Percentiles rank a stretch among this genome's conserved stretches.
Evolutionary conservation across 2,329 filamentous ascomycete species (phyloP).

Genomic region (Monosporascus sp.): DNA sequence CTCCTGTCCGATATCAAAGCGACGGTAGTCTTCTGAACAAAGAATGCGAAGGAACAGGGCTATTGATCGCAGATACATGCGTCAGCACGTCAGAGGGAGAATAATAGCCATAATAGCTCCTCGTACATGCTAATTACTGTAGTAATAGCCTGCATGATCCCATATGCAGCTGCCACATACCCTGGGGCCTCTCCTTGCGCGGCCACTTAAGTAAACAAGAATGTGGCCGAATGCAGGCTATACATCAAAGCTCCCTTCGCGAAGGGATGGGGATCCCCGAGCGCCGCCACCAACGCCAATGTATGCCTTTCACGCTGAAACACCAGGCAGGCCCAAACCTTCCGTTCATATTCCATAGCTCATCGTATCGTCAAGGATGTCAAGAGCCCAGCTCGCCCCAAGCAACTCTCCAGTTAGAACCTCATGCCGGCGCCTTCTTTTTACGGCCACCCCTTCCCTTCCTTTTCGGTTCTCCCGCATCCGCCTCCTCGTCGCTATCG

Average conservation of each 20-base stretch:
- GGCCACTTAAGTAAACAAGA: no score
- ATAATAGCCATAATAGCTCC: no score
- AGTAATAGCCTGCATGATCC: no score
- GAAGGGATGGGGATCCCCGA: neutral
- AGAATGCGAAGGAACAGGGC: no score
- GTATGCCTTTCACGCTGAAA: neutral
- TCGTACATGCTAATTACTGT: no score
- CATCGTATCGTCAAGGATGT: conserved; percentile 3
- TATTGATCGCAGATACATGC: no score
- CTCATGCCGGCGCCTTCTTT: conserved; percentile 40
- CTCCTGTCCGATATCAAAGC: no score
- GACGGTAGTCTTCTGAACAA: no score
- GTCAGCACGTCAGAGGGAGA: no score
- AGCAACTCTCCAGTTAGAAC: neutral
- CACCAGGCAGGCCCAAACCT: neutral
- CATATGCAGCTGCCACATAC: no score
- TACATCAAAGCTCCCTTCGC: neutral
- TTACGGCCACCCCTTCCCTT: conserved; percentile 41
- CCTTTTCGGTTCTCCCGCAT: conserved; percentile 42
- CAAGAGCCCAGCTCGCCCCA: neutral
- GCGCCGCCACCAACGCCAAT: neutral
- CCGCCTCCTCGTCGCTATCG: conserved; percentile 46
- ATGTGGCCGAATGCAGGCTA: neutral
- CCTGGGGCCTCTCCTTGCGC: no score
- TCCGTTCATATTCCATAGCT: neutral